Evolutionary conservation across 805 yeast species (phyloP).

Genomic region (Spathaspora boniae): DNA sequence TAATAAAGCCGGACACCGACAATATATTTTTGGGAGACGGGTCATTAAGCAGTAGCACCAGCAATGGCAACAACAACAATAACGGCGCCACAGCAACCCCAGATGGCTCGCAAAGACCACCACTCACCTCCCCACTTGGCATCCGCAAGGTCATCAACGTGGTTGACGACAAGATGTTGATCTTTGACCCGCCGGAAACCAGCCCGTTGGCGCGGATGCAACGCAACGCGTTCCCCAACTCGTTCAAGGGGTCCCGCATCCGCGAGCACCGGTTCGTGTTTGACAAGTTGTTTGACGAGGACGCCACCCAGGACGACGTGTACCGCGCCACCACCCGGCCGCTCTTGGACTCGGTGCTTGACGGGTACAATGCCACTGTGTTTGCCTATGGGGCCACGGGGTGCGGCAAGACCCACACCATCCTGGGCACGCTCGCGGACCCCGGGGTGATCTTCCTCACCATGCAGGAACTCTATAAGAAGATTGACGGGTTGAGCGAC

Average conservation of each 20-base stretch:
- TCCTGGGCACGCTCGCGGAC: constrained; percentile 64
- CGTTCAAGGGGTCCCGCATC: constrained; percentile 41
- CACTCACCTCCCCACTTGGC: constrained; percentile 40
- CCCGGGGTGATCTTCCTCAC: constrained; percentile 83
- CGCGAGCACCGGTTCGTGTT: constrained; percentile 79
- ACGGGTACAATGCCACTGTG: constrained; percentile 86
- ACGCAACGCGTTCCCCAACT: constrained; percentile 37
- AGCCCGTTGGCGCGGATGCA: constrained; percentile 58
- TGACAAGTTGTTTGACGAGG: constrained; percentile 72
- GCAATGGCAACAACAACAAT: constrained; percentile 1
- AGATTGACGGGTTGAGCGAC: constrained; percentile 55
- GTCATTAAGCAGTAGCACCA: constrained; percentile 25
- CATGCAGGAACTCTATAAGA: constrained; percentile 67
- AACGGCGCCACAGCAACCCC: constrained; percentile 8
- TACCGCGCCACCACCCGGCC: constrained; percentile 67
- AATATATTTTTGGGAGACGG: constrained; percentile 53
- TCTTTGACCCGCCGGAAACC: constrained; percentile 79
- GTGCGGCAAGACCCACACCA: constrained; percentile 94
- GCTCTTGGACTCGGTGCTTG: constrained; percentile 66
- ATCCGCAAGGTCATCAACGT: constrained; percentile 71
- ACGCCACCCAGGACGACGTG: constrained; percentile 62
- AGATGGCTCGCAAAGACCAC: constrained; percentile 12
- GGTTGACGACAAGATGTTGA: constrained; percentile 80
- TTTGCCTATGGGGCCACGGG: constrained; percentile 98
- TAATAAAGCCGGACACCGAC: constrained; percentile 39